Evolutionary conservation across 768 basidiomycete genomes (phyloP).

Genomic region (Suillus americanus): DNA sequence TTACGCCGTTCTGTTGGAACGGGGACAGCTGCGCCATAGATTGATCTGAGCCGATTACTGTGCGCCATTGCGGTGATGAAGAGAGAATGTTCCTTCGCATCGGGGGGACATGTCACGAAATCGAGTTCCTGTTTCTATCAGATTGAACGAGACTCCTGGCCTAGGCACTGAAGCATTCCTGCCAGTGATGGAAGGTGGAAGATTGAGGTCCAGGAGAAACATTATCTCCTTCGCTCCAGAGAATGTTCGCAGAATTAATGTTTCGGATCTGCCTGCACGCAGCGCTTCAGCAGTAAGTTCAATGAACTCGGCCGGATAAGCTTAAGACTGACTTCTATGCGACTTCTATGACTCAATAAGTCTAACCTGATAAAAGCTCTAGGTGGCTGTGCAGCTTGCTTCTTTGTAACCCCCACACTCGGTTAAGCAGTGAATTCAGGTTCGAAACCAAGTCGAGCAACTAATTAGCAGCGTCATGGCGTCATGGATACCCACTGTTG

Average conservation of each 20-base stretch:
- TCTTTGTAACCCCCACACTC: conserved; percentile 2
- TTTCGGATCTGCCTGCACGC: neutral
- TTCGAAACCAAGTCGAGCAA: too few relatives aligned
- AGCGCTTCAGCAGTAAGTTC: neutral
- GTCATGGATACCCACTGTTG: conserved; percentile 65
- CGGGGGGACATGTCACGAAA: neutral
- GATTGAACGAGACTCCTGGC: neutral
- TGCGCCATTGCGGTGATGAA: conserved; percentile 1
- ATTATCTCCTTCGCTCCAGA: neutral
- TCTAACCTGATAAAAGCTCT: neutral
- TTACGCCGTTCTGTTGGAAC: neutral
- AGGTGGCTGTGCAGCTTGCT: neutral
- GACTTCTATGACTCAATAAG: conserved; percentile 2
- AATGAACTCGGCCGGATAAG: neutral
- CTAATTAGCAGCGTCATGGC: conserved; percentile 35
- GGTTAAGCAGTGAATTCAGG: neutral
- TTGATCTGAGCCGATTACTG: neutral
- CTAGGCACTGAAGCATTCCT: neutral
- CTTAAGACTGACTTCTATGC: neutral
- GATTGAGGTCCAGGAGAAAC: neutral
- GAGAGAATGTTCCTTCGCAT: neutral
- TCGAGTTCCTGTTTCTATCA: neutral
- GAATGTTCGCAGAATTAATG: neutral
- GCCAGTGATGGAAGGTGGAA: neutral
- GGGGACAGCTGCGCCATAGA: neutral